Percentiles rank a stretch among this genome's conserved stretches.
Evolutionary conservation across 306 rosid species (phyloP).

Genomic region (Lagenaria siceraria): DNA sequence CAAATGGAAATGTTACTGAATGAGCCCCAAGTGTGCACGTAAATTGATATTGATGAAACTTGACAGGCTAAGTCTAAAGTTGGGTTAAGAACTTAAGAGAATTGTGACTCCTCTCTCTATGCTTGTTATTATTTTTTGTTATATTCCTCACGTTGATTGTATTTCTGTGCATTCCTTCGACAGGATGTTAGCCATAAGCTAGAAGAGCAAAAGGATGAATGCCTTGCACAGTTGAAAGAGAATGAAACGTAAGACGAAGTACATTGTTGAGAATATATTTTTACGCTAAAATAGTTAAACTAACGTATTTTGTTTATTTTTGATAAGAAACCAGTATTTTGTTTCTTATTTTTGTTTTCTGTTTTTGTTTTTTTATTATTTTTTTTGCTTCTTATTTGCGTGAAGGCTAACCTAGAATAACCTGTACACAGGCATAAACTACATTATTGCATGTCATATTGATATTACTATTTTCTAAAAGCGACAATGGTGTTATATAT

Average conservation of each 20-base stretch:
- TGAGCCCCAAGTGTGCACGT: not conserved
- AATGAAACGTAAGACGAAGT: slow-evolving; percentile 73
- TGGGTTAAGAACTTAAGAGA: not conserved
- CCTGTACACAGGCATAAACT: not conserved
- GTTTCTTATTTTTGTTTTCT: not conserved
- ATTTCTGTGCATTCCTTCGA: slow-evolving; percentile 14
- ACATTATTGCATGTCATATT: not conserved
- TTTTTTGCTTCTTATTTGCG: not conserved
- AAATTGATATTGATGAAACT: not conserved
- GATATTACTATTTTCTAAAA: not conserved
- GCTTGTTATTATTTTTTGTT: not conserved
- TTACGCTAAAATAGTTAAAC: not conserved
- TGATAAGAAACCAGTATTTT: no score
- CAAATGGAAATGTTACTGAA: no score
- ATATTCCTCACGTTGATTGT: not conserved
- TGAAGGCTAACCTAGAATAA: not conserved
- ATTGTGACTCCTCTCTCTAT: not conserved
- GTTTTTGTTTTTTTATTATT: no score
- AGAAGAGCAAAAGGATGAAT: slow-evolving; percentile 92
- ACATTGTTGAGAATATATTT: slow-evolving; percentile 9
- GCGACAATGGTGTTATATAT: not conserved
- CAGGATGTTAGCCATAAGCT: slow-evolving; percentile 87
- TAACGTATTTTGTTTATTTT: not conserved
- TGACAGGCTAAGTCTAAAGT: not conserved
- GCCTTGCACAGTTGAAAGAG: slow-evolving; percentile 81